A percentile compares a stretch with the other conserved stretches of the same genome.
These are phyloP conservation scores for Calonectria pteridis DNA, from an alignment of 2,329 filamentous ascomycete species.

Conservation along the genomic window DNA sequence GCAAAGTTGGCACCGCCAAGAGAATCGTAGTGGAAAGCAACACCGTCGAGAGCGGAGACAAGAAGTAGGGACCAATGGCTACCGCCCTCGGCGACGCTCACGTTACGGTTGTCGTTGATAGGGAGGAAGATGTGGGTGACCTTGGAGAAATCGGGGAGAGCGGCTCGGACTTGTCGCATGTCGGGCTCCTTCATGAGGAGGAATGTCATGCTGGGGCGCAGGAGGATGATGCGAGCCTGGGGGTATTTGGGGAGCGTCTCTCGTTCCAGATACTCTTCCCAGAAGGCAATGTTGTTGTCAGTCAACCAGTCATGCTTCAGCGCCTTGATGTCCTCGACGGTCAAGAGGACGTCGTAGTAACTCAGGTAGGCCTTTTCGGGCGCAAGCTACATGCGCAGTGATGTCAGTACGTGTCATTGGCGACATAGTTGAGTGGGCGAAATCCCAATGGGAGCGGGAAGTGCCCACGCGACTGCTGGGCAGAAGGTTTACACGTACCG, in stretches of 20 bases:
- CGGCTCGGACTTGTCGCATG: conserved; percentile 68
- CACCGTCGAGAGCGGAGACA: conserved; percentile 87
- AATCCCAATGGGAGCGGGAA: background rate
- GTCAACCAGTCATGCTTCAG: conserved; percentile 96
- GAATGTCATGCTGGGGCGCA: conserved; percentile 93
- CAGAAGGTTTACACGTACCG: conserved; percentile 51
- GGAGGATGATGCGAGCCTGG: conserved; percentile 87
- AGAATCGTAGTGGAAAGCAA: conserved; percentile 97
- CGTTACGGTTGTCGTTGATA: conserved; percentile 88
- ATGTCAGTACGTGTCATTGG: conserved; percentile 31
- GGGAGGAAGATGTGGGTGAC: conserved; percentile 96
- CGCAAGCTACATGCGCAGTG: conserved; percentile 58
- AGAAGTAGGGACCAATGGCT: conserved; percentile 95
- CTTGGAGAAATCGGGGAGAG: conserved; percentile 82
- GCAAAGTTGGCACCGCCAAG: conserved; percentile 80
- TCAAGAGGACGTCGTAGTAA: conserved; percentile 68
- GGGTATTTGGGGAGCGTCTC: conserved; percentile 86
- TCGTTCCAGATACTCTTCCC: conserved; percentile 96
- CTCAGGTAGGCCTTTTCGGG: conserved; percentile 55
- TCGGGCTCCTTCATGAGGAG: conserved; percentile 83
- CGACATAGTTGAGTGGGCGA: background rate
- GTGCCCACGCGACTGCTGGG: background rate
- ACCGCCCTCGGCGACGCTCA: conserved; percentile 85
- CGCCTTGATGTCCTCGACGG: conserved; percentile 87
- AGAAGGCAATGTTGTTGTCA: conserved; percentile 97